These are phyloP conservation scores for Trichoderma polysporum DNA, from an alignment of 2,329 filamentous ascomycete species.

Conservation along the genomic window DNA sequence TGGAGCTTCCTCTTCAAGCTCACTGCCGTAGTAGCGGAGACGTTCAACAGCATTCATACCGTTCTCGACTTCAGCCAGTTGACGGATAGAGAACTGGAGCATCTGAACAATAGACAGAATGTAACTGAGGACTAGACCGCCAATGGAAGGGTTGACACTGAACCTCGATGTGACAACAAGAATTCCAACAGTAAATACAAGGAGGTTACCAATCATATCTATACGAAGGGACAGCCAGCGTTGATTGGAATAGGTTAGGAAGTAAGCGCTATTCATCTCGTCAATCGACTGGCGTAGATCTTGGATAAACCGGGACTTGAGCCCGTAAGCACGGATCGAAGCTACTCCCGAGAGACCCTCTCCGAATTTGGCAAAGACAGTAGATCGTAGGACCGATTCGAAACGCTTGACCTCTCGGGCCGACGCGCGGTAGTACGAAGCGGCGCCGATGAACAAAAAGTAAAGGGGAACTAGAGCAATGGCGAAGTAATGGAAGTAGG, in stretches of 20 bases:
- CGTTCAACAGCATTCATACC: slow-evolving; percentile 97
- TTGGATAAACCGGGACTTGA: slow-evolving; percentile 70
- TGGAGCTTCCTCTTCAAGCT: slow-evolving; percentile 86
- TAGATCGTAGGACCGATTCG: slow-evolving; percentile 83
- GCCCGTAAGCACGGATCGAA: slow-evolving; percentile 84
- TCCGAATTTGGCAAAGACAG: slow-evolving; percentile 86
- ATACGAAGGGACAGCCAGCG: slow-evolving; percentile 86
- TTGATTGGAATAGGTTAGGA: slow-evolving; percentile 92
- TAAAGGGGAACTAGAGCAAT: slow-evolving; percentile 64
- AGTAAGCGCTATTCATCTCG: slow-evolving; percentile 92
- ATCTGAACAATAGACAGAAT: slow-evolving; percentile 92
- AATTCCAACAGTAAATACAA: slow-evolving; percentile 87
- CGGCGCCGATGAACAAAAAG: slow-evolving; percentile 75
- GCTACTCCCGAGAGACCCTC: slow-evolving; percentile 83
- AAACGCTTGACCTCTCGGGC: slow-evolving; percentile 93
- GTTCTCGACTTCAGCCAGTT: slow-evolving; percentile 94
- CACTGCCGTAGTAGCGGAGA: slow-evolving; percentile 81
- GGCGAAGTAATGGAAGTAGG: slow-evolving; percentile 89
- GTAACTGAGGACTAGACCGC: slow-evolving; percentile 86
- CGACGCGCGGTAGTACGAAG: slow-evolving; percentile 85
- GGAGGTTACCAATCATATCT: slow-evolving; percentile 76
- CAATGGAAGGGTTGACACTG: slow-evolving; percentile 78
- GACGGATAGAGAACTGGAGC: slow-evolving; percentile 92
- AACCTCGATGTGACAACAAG: slow-evolving; percentile 91
- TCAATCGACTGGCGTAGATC: slow-evolving; percentile 75